These are phyloP conservation scores for Aspergillus terreus DNA, from an alignment of 2,329 filamentous ascomycete species.

Conservation along the genomic window DNA sequence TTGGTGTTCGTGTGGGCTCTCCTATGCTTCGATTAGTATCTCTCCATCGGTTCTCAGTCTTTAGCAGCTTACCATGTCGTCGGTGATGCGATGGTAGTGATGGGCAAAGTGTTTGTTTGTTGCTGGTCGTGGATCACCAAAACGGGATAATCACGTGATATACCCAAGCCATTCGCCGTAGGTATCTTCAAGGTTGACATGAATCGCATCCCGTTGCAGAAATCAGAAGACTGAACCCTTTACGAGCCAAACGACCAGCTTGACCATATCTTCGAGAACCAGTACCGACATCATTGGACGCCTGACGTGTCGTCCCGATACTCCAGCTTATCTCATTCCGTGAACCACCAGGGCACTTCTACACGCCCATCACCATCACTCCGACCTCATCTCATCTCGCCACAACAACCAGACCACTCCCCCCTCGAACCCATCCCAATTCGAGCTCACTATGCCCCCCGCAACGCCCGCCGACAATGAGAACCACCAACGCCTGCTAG, in stretches of 20 bases:
- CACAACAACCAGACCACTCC: background rate
- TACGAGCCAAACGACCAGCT: background rate
- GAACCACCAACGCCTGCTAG: slow-evolving; percentile 79
- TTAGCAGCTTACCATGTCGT: slow-evolving; percentile 15
- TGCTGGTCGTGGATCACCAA: slow-evolving; percentile 1
- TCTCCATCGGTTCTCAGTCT: background rate
- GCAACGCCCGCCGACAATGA: slow-evolving; percentile 71
- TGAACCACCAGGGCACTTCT: background rate
- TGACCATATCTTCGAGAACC: too few relatives aligned
- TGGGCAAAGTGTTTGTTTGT: slow-evolving; percentile 14
- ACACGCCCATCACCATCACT: background rate
- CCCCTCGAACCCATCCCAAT: background rate
- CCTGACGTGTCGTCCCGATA: too few relatives aligned
- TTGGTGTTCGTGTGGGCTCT: slow-evolving; percentile 96
- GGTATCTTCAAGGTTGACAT: too few relatives aligned
- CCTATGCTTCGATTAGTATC: slow-evolving; percentile 46
- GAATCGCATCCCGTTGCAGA: too few relatives aligned
- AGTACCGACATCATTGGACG: too few relatives aligned
- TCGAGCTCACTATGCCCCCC: slow-evolving; percentile 48
- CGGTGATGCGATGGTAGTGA: background rate
- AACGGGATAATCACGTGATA: background rate
- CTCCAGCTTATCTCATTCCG: too few relatives aligned
- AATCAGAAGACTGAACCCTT: too few relatives aligned
- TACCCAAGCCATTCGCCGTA: background rate
- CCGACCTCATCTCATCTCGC: background rate